These are phyloP conservation scores for Coemansia sp. DNA, from an alignment of 192 early-diverging fungal genomes.

Conservation along the genomic window DNA sequence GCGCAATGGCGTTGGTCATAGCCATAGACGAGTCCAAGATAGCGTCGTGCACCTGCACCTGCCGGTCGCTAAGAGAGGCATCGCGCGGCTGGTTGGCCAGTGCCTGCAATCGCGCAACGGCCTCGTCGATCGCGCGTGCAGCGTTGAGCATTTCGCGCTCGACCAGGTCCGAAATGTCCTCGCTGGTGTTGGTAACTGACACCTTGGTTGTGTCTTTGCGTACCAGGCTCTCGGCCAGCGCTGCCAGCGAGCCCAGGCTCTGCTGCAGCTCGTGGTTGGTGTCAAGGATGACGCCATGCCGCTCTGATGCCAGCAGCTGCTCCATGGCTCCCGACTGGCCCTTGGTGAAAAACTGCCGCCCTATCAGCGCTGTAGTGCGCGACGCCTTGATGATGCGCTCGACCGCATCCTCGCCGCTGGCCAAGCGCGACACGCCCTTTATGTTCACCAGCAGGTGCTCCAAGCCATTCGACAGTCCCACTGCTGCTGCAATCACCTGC, in stretches of 20 bases:
- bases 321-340: constrained; percentile 77
- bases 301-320: constrained; percentile 59
- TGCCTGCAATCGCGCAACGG: constrained; percentile 74
- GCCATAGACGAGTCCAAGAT: constrained; percentile 89
- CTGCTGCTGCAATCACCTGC: constrained; percentile 76
- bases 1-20: constrained; percentile 89
- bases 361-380: constrained; percentile 62
- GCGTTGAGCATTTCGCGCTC: constrained; percentile 93
- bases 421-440: constrained; percentile 85
- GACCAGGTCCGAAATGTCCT: constrained; percentile 87
- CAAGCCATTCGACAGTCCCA: constrained; percentile 76
- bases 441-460: constrained; percentile 80
- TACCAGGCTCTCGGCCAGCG: constrained; percentile 74
- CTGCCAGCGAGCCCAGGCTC: constrained; percentile 67
- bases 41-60: constrained; percentile 87
- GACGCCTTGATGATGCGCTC: constrained; percentile 75
- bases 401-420: constrained; percentile 72
- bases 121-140: constrained; percentile 88
- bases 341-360: constrained; percentile 79
- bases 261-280: constrained; percentile 75
- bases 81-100: constrained; percentile 77
- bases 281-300: constrained; percentile 72
- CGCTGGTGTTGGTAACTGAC: constrained; percentile 51
- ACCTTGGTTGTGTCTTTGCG: constrained; percentile 54
- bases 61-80: constrained; percentile 62